A percentile compares a stretch with the other conserved stretches of the same genome.
These are phyloP conservation scores for Paulownia fortunei DNA, from an alignment of 257 asterid species.

Conservation along the genomic window DNA sequence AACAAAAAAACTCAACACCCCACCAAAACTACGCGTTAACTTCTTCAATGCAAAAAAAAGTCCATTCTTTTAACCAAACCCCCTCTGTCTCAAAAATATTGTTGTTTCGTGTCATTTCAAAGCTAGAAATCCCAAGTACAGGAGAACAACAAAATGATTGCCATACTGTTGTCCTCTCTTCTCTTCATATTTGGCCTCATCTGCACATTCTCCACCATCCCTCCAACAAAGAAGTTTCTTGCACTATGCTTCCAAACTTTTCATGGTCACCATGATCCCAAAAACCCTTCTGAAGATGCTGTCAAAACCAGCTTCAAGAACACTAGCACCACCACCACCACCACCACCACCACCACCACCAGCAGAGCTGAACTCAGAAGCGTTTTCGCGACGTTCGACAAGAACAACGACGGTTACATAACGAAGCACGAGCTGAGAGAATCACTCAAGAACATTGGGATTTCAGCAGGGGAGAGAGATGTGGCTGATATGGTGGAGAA, in stretches of 20 bases:
- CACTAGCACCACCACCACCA: not conserved
- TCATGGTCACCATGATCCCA: not conserved
- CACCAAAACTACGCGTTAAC: slow-evolving; percentile 49
- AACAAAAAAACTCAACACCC: slow-evolving; percentile 1
- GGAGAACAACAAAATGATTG: slow-evolving; percentile 32
- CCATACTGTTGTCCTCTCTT: slow-evolving; percentile 51
- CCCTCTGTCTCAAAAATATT: slow-evolving; percentile 13
- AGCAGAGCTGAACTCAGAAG: slow-evolving; percentile 30
- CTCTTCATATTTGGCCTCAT: slow-evolving; percentile 61
- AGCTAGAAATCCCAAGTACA: not conserved
- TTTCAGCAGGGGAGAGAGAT: slow-evolving; percentile 59
- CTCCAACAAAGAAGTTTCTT: slow-evolving; percentile 44
- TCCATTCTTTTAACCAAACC: not conserved
- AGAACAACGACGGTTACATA: slow-evolving; percentile 77
- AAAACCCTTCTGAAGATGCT: slow-evolving; percentile 1
- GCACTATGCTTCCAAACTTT: slow-evolving; percentile 37
- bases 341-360: not conserved
- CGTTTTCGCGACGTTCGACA: slow-evolving; percentile 80
- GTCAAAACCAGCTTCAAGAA: not conserved
- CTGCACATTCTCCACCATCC: slow-evolving; percentile 45
- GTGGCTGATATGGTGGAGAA: slow-evolving; percentile 70
- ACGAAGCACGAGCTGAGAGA: slow-evolving; percentile 70
- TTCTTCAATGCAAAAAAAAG: slow-evolving; percentile 12
- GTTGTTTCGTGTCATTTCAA: slow-evolving; percentile 37
- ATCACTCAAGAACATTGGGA: slow-evolving; percentile 72